Percentiles rank a stretch among this genome's conserved stretches.
phyloP scores from a whole-genome alignment of 2,329 filamentous ascomycete genomes.

The Colletotrichum destructivum region DNA sequence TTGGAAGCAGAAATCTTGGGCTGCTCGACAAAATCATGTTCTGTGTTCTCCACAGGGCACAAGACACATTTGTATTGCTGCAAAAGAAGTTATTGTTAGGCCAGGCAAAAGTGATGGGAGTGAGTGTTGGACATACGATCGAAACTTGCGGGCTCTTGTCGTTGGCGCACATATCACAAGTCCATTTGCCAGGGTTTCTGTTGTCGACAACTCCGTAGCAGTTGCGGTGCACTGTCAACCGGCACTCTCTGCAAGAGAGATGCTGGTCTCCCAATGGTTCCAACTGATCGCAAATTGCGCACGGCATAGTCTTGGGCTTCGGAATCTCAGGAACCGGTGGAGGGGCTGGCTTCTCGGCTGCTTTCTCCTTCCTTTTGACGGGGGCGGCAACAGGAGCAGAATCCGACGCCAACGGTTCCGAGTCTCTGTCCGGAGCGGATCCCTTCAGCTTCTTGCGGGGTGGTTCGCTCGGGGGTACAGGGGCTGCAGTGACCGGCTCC shows the following conservation, averaged over 20 bases:
- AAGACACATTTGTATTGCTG: slow-evolving; percentile 93
- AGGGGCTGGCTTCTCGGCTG: slow-evolving; percentile 72
- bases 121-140: slow-evolving; percentile 69
- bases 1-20: slow-evolving; percentile 86
- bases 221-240: slow-evolving; percentile 89
- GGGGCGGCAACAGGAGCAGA: slow-evolving; percentile 48
- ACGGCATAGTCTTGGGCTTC: slow-evolving; percentile 84
- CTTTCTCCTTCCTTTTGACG: slow-evolving; percentile 74
- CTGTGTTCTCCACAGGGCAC: slow-evolving; percentile 86
- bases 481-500: slow-evolving; percentile 49
- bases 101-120: slow-evolving; percentile 9
- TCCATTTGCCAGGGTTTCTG: slow-evolving; percentile 84
- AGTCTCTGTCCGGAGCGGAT: slow-evolving; percentile 63
- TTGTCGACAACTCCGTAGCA: slow-evolving; percentile 90
- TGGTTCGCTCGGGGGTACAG: slow-evolving; percentile 62
- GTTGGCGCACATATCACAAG: slow-evolving; percentile 95
- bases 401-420: slow-evolving; percentile 64
- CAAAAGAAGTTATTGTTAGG: slow-evolving; percentile 48
- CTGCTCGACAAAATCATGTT: slow-evolving; percentile 87
- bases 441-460: slow-evolving; percentile 78
- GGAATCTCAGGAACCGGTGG: slow-evolving; percentile 82
- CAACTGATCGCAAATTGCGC: slow-evolving; percentile 84
- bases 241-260: slow-evolving; percentile 87
- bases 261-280: slow-evolving; percentile 81
- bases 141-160: slow-evolving; percentile 93